phyloP scores from a whole-genome alignment of 495 filamentous ascomycete species.

The Xylaria intraflava region DNA sequence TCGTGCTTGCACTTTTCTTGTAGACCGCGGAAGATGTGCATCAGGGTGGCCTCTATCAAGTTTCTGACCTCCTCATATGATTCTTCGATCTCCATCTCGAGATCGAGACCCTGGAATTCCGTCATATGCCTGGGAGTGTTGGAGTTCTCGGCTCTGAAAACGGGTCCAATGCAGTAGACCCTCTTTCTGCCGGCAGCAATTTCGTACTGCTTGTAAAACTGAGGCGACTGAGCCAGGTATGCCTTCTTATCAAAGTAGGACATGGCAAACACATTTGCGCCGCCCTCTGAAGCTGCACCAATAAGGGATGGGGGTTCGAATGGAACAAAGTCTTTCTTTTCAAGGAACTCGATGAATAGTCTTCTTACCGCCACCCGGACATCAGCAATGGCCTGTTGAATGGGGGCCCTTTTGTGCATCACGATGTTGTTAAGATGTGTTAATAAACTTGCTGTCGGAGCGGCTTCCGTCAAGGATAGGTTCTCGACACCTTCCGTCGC shows the following conservation, averaged over 20 bases:
- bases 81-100: conserved; percentile 90
- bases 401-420: conserved; percentile 81
- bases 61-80: conserved; percentile 82
- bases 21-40: conserved; percentile 79
- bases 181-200: conserved; percentile 87
- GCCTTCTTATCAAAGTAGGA: conserved; percentile 84
- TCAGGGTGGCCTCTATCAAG: conserved; percentile 75
- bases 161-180: conserved; percentile 83
- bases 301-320: conserved; percentile 88
- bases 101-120: conserved; percentile 91
- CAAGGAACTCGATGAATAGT: conserved; percentile 74
- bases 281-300: conserved; percentile 86
- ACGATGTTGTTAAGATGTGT: conserved; percentile 84
- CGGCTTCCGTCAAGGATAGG: conserved; percentile 24
- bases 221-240: conserved; percentile 78
- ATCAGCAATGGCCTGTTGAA: conserved; percentile 74
- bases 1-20: conserved; percentile 60
- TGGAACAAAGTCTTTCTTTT: conserved; percentile 69
- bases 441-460: conserved; percentile 60
- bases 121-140: conserved; percentile 96
- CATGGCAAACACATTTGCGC: conserved; percentile 85
- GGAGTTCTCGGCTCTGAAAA: conserved; percentile 94
- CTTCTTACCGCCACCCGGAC: conserved; percentile 77
- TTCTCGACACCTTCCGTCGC: conserved; percentile 52
- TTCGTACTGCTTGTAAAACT: conserved; percentile 94